Evolutionary conservation across 2,329 filamentous ascomycete genomes (phyloP).

Genomic region (Raffaelea ambrosiae): DNA sequence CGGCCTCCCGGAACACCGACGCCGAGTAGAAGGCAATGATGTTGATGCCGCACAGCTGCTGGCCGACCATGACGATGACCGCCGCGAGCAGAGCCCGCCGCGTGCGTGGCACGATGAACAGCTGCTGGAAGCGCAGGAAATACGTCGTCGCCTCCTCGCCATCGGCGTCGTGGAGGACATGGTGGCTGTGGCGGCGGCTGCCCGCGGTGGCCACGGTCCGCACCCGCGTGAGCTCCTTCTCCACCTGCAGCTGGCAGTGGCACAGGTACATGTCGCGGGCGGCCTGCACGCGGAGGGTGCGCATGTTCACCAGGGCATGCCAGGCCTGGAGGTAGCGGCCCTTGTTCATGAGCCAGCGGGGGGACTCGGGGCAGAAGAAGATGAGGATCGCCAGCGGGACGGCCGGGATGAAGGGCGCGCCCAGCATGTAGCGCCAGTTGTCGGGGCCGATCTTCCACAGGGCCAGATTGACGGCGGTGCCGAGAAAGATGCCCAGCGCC

Average conservation of each 20-base stretch:
- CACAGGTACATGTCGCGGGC: constrained; percentile 56
- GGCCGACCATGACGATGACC: constrained; percentile 71
- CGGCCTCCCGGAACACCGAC: constrained; percentile 50
- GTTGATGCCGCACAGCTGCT: constrained; percentile 63
- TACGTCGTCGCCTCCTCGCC: constrained; percentile 41
- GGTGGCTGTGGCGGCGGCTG: too few species aligned
- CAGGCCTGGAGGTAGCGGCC: constrained; percentile 52
- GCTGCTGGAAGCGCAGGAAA: constrained; percentile 51
- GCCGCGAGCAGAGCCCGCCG: constrained; percentile 68
- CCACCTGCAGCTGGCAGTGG: constrained; percentile 54
- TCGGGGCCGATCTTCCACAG: constrained; percentile 44
- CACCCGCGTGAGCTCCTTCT: constrained; percentile 34
- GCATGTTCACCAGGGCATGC: constrained; percentile 40
- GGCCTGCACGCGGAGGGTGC: constrained; percentile 46
- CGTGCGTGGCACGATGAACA: constrained; percentile 61
- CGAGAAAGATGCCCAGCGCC: constrained; percentile 48
- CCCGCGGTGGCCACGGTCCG: too few species aligned
- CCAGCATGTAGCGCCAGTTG: constrained; percentile 54
- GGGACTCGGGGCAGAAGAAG: constrained; percentile 58
- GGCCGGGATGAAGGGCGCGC: constrained; percentile 51
- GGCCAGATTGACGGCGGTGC: constrained; percentile 54
- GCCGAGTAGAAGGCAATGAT: constrained; percentile 71
- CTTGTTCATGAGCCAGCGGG: constrained; percentile 60
- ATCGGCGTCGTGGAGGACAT: background rate
- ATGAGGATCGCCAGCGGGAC: constrained; percentile 51